Evolutionary conservation across 2,329 filamentous ascomycete species (phyloP), one percentile per base, ranked within the genome.

Genomic region (Beauveria caledonica): DNA sequence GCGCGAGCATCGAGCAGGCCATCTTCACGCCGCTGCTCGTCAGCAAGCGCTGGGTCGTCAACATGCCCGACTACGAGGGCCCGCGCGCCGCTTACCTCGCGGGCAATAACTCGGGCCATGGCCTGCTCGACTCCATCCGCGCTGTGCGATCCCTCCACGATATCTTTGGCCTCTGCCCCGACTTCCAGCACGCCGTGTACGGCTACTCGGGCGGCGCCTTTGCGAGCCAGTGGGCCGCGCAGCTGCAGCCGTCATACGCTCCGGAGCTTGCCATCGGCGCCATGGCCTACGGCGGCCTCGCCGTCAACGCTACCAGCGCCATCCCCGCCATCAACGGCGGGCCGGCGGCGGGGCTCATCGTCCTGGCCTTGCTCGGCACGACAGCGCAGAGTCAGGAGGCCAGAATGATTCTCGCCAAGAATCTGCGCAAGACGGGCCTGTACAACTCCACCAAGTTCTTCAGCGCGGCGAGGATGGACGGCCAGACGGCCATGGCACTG

Each of bases 141-240:
- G 77, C 77, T 1, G 71, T 76, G 1, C 64, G 76, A 15, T 66
- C 67, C 5, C 66, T 69, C 3, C 29, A 54, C 58, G 5, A 61
- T 54, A 48, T 33, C 7, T 68, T 73, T 19, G 68, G 68, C 0
- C 61, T 78, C 7, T 79, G 65, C 0, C 65, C 72, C 3, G 56
- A 65, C 48, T 68, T 74, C 0, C 69, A 66, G 3, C 69, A 76
- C 36, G 75, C 76, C 0, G 69, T 83, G 9, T 84, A 80, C 79
- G 82, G 82, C 0, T 85, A 84, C 65, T 82, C 78, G 0, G 82
- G 82, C 3, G 82, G 82, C 4, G 76, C 76, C 2, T 63, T 84
- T 19, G 80, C 80, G 0, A 77, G 72, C 3, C 79, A 78, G 33
- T 81, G 76, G 73, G 81, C 81, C 0, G 76, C 78, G 17, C 80